Base-by-base conservation (phyloP, 2,329 filamentous ascomycete genomes). In the Phialocephala sp. region DNA sequence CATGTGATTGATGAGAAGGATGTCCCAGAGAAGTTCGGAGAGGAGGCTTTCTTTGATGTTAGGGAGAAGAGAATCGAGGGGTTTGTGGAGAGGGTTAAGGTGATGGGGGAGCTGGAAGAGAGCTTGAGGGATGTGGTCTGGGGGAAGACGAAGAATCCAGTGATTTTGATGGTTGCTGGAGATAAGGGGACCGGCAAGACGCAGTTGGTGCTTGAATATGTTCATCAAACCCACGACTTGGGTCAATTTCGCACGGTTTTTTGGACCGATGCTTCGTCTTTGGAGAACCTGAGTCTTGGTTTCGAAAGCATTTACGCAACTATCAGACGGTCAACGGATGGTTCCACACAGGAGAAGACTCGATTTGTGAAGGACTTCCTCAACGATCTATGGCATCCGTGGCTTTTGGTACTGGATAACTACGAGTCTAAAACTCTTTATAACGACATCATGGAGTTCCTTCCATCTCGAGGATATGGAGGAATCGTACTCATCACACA, bases 1-100 rank as follows among this genome's bases (percentile, higher is more conserved):
- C 69, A 69, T 56, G 68, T 66, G 63, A 62, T 71, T 45, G 69
- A 68, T 65, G 57, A 62, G 43, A 39, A 56, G 24, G 68, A 65
- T 15, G 22, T 54, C 3, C 61, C 54, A n/a, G 45, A 54, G 4
- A 20, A 56, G 18, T 15, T 62, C 5, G 57, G 24, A n/a, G 63
- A 66, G 8, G 68, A 70, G 35, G 37, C 11, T 3, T 71, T 67
- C n/a, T 71, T 68, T 54, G 61, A 70, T 50, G 58, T 70, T 37
- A 43, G 66, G 45, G 68, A 70, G 58, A 61, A 66, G 55, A 47
- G 58, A 5, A 61, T 63, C 4, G 14, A 24, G 36, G 20, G 45
- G 2, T 71, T 69, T 41, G 59, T 69, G 3, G 61, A 67, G 37
- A 61, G 68, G 1, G 27, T 55, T 0, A 32, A 5, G 8, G 47